Conservation (phyloP, 805 yeast species). For the Jamesozyma hellenica region DNA sequence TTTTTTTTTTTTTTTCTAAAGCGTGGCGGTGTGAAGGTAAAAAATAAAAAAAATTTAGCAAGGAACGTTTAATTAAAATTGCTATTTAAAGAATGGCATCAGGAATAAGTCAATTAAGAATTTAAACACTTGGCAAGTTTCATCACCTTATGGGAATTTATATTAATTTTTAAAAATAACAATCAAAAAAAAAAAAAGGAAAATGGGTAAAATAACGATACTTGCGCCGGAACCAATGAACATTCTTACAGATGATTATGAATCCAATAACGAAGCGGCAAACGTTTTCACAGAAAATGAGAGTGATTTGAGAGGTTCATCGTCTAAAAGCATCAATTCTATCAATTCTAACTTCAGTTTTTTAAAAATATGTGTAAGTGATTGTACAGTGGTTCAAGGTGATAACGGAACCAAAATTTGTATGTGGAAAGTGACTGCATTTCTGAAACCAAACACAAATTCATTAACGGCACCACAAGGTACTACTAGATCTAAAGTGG, state of each 20-base stretch:
- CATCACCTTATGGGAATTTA: too few species aligned
- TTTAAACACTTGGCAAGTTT: too few species aligned
- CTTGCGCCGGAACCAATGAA: slow-evolving; percentile 23
- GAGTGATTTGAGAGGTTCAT: background rate
- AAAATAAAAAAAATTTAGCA: too few species aligned
- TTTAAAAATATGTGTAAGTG: slow-evolving; percentile 14
- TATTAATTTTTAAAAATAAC: too few species aligned
- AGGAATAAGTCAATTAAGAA: too few species aligned
- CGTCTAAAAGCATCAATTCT: slow-evolving; percentile 5
- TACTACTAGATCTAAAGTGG: background rate
- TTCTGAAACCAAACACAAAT: slow-evolving; percentile 9
- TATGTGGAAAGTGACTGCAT: slow-evolving; percentile 23
- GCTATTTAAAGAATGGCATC: too few species aligned
- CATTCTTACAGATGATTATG: slow-evolving; percentile 13
- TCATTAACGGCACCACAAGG: background rate
- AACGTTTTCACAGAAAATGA: background rate
- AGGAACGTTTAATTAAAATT: too few species aligned
- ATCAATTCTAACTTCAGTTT: slow-evolving; percentile 9
- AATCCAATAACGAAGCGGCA: too few species aligned
- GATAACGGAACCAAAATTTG: slow-evolving; percentile 19
- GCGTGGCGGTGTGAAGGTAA: too few species aligned
- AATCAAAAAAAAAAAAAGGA: background rate
- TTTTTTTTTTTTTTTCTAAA: too few species aligned
- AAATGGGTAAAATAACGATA: background rate
- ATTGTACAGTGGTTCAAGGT: slow-evolving; percentile 24